phyloP scores from a whole-genome alignment of 495 filamentous ascomycete genomes.

The Bacidia rubella region DNA sequence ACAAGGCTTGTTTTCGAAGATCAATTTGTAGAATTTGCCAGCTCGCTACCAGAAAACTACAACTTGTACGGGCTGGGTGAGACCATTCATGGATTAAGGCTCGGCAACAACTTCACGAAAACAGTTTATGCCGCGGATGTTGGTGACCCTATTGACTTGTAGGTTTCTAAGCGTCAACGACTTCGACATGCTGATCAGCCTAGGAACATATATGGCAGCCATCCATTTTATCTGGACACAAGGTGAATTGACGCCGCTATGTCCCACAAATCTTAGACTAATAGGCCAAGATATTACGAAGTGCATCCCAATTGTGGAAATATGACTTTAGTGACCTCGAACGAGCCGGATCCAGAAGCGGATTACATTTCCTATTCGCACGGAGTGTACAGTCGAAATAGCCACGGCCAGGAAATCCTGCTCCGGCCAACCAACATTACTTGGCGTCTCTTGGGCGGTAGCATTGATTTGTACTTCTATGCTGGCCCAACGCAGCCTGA shows the following conservation, averaged over 20 bases:
- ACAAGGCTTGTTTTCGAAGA: constrained; percentile 47
- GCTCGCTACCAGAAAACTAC: constrained; percentile 42
- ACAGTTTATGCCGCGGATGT: constrained; percentile 63
- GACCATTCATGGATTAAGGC: constrained; percentile 42
- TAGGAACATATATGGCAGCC: constrained; percentile 46
- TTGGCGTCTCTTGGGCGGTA: constrained; percentile 58
- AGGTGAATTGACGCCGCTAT: background rate
- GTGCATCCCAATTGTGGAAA: constrained; percentile 35
- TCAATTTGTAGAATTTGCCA: constrained; percentile 52
- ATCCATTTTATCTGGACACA: constrained; percentile 52
- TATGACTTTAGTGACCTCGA: constrained; percentile 38
- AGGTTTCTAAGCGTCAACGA: constrained; percentile 6
- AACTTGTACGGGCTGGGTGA: constrained; percentile 54
- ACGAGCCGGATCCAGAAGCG: constrained; percentile 37
- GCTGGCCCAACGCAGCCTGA: constrained; percentile 42
- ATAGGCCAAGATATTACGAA: constrained; percentile 37
- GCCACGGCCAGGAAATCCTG: constrained; percentile 65
- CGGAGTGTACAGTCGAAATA: constrained; percentile 48
- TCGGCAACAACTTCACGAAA: constrained; percentile 45
- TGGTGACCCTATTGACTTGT: constrained; percentile 45
- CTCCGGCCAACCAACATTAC: constrained; percentile 52
- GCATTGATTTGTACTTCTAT: constrained; percentile 50
- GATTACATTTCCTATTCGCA: constrained; percentile 49
- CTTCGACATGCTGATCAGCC: background rate
- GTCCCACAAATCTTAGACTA: background rate